Percentiles rank a stretch among this genome's conserved stretches.
Evolutionary conservation across 192 early-diverging fungal species (phyloP).

Genomic region (Coemansia sp.): DNA sequence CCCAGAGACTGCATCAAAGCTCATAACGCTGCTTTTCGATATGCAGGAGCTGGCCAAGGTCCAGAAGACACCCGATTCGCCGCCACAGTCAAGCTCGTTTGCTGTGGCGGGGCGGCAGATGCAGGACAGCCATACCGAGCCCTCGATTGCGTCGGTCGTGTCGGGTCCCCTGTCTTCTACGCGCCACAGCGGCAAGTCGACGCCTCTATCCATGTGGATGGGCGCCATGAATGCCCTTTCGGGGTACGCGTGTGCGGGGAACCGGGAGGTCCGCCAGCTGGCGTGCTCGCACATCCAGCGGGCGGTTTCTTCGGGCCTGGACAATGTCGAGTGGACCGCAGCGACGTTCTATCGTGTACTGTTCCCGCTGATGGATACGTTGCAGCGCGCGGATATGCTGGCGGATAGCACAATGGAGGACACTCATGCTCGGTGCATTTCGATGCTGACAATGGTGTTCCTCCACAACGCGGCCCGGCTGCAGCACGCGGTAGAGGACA

Average conservation of each 20-base stretch:
- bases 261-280: constrained; percentile 72
- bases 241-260: constrained; percentile 32
- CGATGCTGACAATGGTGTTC: constrained; percentile 44
- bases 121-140: constrained; percentile 14
- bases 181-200: constrained; percentile 19
- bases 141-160: constrained; percentile 24
- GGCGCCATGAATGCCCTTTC: constrained; percentile 23
- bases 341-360: constrained; percentile 77
- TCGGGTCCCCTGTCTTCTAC: constrained; percentile 27
- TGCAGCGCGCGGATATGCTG: constrained; percentile 70
- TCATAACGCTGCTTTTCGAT: constrained; percentile 25
- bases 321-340: constrained; percentile 50
- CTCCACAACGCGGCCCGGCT: constrained; percentile 29
- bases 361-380: constrained; percentile 81
- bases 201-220: constrained; percentile 42
- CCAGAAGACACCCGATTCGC: background rate
- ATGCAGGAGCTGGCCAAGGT: constrained; percentile 33
- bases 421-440: constrained; percentile 46
- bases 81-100: background rate
- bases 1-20: constrained; percentile 18
- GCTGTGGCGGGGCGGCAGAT: background rate
- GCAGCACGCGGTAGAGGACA: constrained; percentile 1
- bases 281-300: constrained; percentile 80
- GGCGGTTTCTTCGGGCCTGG: constrained; percentile 54
- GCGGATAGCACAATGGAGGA: constrained; percentile 50